Percentiles rank a stretch among this genome's conserved stretches.
These are phyloP conservation scores for Penstemon davidsonii DNA, from an alignment of 257 asterid species.

Conservation along the genomic window DNA sequence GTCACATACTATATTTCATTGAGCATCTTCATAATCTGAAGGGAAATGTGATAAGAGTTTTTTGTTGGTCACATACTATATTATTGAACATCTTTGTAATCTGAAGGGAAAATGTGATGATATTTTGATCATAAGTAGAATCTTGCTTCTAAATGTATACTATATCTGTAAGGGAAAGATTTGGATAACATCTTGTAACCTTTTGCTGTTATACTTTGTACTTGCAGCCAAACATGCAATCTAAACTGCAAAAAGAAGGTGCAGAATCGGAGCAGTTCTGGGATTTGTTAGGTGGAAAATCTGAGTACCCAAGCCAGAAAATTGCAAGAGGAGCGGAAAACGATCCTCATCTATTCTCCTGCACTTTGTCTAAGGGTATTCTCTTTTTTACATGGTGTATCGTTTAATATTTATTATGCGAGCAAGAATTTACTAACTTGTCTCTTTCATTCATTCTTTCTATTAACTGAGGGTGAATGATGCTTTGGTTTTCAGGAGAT, in stretches of 20 bases:
- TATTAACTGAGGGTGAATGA: conserved; percentile 36
- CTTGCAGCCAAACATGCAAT: conserved; percentile 86
- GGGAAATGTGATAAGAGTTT: conserved; percentile 14
- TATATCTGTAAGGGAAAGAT: conserved; percentile 15
- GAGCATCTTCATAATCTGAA: conserved; percentile 6
- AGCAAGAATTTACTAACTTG: conserved; percentile 37
- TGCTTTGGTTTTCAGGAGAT: conserved; percentile 65
- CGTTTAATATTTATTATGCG: conserved; percentile 7
- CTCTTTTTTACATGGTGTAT: conserved; percentile 4
- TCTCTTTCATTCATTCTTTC: conserved; percentile 28
- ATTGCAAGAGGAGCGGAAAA: conserved; percentile 74
- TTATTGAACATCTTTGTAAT: background rate
- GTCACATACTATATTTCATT: conserved; percentile 19
- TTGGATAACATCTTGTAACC: background rate
- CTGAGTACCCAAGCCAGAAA: conserved; percentile 94
- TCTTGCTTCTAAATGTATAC: conserved; percentile 20
- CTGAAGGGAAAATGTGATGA: background rate
- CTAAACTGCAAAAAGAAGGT: conserved; percentile 92
- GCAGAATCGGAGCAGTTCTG: conserved; percentile 93
- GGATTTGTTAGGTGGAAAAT: conserved; percentile 92
- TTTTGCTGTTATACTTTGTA: conserved; percentile 22
- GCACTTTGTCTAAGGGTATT: conserved; percentile 73
- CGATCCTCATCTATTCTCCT: conserved; percentile 92
- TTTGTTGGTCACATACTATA: background rate
- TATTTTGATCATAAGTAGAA: background rate